Conservation (phyloP, 345 rosid genomes). For the Isatis tinctoria region DNA sequence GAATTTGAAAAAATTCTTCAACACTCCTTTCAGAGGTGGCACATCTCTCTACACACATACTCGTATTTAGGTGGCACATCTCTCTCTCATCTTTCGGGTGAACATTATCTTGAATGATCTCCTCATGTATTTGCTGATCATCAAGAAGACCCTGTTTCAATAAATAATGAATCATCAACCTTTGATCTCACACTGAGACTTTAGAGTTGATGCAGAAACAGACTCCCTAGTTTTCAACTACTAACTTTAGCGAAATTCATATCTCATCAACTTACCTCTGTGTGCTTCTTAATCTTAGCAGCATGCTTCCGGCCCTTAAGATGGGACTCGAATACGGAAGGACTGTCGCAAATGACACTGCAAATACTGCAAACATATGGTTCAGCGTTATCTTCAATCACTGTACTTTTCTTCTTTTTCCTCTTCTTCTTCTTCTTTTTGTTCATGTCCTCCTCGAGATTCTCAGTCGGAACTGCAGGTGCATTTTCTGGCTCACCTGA, state of each 20-base stretch:
- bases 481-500: not conserved
- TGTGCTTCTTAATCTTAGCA: not conserved
- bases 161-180: conserved; percentile 43
- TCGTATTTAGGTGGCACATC: not conserved
- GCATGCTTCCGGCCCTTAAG: conserved; percentile 6
- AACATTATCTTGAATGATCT: conserved; percentile 43
- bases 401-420: conserved; percentile 19
- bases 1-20: not conserved
- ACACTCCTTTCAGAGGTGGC: conserved; percentile 35
- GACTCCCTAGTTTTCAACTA: conserved; percentile 18
- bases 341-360: conserved; percentile 6
- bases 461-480: not conserved
- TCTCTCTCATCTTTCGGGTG: conserved; percentile 30
- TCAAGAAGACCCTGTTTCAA: conserved; percentile 50
- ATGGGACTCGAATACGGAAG: not conserved
- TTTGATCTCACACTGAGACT: conserved; percentile 62
- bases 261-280: conserved; percentile 13
- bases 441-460: conserved; percentile 15
- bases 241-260: not conserved
- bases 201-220: conserved; percentile 41
- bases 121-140: conserved; percentile 46
- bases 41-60: conserved; percentile 5
- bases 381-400: not conserved
- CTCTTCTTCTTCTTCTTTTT: not conserved
- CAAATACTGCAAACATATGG: conserved; percentile 2